Base-by-base conservation (phyloP, 768 basidiomycete species). In the Agaricus sinodeliciosus region DNA sequence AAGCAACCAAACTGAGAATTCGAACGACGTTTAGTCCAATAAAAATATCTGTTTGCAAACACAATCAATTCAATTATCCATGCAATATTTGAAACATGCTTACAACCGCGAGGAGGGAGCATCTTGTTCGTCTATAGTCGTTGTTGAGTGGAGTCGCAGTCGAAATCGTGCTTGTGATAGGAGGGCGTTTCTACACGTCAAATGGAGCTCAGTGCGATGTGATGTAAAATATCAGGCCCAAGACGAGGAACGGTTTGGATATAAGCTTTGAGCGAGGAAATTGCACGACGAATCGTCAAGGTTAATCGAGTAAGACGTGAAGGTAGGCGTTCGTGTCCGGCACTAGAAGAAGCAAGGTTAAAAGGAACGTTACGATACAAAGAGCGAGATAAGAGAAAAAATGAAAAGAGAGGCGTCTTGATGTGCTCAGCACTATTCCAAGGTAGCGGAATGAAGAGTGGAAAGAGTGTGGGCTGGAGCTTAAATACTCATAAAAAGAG, bases 1-100 rank as follows among this genome's bases (percentile, higher is more conserved):
- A 77, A 7, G 82, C 76, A 48, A 94, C 76, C 60, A 96, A 82
- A 69, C 89, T 90, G 43, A 96, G 67, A 34, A 78, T 69, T 26
- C 94, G 89, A 62, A 90, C 77, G 62, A 64, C 75, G 62, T 95
- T 94, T 62, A 95, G 84, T 43, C 76, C 79, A 61, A 89, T 82
- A 72, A 91, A 93, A 22, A 78, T 62, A 59, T 82, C 78, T 79
- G 39, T 7, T 31, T 43, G 18, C n/a, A 47, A 48, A 4, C 25
- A 15, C 37, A n/a, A 4, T 43, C 9, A 19, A 5, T 12, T 27
- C 39, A 27, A 16, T 35, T 11, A 26, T 26, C 9, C 36, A 15
- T 12, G n/a, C 6, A 4, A 9, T 9, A 25, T 44, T 37, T 36
- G 28, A 54, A 31, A 4, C 47, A 39, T 43, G 63, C 70, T 39